These are phyloP conservation scores for Populus nigra DNA, from an alignment of 345 rosid genomes.

Conservation along the genomic window DNA sequence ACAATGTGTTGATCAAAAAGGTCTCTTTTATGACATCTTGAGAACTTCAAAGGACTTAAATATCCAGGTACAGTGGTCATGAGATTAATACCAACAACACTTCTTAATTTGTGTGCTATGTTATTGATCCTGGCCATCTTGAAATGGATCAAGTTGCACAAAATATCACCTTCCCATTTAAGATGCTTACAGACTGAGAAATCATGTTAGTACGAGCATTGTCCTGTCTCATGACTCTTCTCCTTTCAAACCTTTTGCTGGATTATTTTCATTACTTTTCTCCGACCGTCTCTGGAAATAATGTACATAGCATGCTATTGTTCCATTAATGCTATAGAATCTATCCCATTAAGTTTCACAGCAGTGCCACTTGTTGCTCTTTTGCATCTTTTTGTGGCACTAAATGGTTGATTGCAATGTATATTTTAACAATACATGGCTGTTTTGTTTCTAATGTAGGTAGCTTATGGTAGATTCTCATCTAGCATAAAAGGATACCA, in stretches of 20 bases:
- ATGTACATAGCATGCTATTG: neutral
- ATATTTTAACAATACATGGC: conserved; percentile 1
- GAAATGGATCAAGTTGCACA: neutral
- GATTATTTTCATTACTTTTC: neutral
- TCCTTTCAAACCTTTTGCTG: neutral
- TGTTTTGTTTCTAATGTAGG: conserved; percentile 11
- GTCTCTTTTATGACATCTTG: conserved; percentile 32
- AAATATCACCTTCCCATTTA: neutral
- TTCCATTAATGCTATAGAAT: neutral
- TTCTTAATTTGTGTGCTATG: neutral
- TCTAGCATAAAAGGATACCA: conserved; percentile 19
- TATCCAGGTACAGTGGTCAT: conserved; percentile 18
- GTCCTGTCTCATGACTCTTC: neutral
- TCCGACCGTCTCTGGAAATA: neutral
- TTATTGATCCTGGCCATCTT: neutral
- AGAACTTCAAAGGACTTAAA: conserved; percentile 31
- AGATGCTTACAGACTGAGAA: neutral
- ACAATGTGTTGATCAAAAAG: conserved; percentile 33
- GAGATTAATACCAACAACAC: neutral
- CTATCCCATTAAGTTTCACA: neutral
- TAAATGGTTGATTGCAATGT: neutral
- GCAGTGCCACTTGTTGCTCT: neutral
- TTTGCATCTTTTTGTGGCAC: neutral
- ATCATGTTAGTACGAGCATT: neutral
- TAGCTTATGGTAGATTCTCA: conserved; percentile 28